A percentile compares a stretch with the other conserved stretches of the same genome.
Conservation (phyloP, 768 basidiomycete species). For the Phanerodontia chrysosporium region DNA sequence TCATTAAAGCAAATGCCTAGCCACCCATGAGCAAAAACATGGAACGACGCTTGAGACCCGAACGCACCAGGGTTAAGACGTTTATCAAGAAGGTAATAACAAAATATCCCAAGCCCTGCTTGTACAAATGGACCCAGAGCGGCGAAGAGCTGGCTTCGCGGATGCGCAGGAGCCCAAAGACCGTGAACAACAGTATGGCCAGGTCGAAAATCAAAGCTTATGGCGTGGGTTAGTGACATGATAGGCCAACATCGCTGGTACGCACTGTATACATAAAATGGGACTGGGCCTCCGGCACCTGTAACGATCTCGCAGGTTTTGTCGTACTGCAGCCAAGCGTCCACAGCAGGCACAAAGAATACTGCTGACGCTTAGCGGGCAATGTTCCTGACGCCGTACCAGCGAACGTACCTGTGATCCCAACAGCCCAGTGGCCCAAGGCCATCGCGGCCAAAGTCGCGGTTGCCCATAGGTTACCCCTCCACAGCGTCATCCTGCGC, state of each 20-base stretch:
- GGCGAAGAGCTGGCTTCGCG: neutral
- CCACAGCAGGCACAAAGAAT: neutral
- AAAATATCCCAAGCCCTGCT: neutral
- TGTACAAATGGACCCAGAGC: neutral
- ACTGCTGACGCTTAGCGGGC: neutral
- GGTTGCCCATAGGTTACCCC: neutral
- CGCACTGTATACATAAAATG: conserved; percentile 10
- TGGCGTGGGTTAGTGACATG: no score
- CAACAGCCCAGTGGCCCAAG: neutral
- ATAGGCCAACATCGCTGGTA: no score
- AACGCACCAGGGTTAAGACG: neutral
- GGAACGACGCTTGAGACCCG: neutral
- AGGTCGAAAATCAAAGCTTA: conserved; percentile 6
- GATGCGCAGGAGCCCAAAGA: neutral
- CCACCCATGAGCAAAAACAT: neutral
- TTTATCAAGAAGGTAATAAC: neutral
- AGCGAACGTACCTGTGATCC: neutral
- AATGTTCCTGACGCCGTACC: neutral
- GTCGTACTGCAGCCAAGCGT: neutral
- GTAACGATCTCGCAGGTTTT: neutral
- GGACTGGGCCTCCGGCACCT: neutral
- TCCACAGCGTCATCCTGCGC: neutral
- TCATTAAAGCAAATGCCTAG: neutral
- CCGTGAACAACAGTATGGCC: neutral
- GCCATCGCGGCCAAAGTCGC: neutral